Evolutionary conservation across 78 protist species (phyloP), one percentile per base, ranked within the genome.

Genomic region (Dictyostelium brefeldianum): DNA sequence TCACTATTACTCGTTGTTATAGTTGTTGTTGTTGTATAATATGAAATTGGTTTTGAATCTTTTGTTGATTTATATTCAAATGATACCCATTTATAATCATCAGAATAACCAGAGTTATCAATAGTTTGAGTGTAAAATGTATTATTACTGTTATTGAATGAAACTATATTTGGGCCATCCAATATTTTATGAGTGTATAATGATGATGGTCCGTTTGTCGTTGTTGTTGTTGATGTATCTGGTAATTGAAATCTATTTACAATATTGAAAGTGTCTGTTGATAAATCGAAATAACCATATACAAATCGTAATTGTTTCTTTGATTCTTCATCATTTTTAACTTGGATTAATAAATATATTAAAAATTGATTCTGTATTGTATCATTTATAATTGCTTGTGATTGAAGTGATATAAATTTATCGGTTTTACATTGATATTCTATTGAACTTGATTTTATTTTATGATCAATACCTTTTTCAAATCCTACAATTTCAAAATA

Each of bases 11-110:
- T 62, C 3, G 11, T n/a, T 10, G 22, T 62, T 22, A 59, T 59
- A 59, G 10, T 62, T 4, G 70, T 62, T n/a, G 70, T 25, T 62
- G 27, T 11, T 62, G 70, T 62, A 11, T 29, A 6, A 25, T 25
- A 62, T 25, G 70, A 62, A 11, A 62, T 31, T 62, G 70, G 70
- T 62, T 62, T 62, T 62, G 70, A 62, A 62, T 62, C 70, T 62
- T 29, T 14, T 62, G 27, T 62, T n/a, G 70, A 62, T 62, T 62
- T 29, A 62, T 62, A 17, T 62, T 62, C 36, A 25, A 62, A 62
- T 62, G 70, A 62, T 62, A 25, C 10, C 70, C 70, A 62, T 62
- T 62, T 62, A 25, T 62, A n/a, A 4, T 57, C 67, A 62, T 62
- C 14, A 62, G 27, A 62, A 25, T 6, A 9, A 59, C 25, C n/a